Evolutionary conservation across 1,284 basidiomycete species (phyloP).

Genomic region (Ceratobasidium sp.): DNA sequence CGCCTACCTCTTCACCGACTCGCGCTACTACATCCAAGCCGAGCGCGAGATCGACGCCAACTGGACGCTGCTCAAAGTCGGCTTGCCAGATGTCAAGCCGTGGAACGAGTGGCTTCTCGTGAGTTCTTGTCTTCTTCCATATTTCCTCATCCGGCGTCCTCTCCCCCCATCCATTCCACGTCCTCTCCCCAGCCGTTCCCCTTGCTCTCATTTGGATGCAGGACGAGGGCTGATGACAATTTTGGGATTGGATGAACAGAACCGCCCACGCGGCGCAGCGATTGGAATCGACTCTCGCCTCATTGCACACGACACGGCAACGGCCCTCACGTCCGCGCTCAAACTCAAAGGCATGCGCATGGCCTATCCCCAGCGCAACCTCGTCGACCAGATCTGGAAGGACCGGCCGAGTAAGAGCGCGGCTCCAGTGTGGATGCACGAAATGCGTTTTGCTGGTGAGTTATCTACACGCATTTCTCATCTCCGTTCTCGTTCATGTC

Average conservation of each 20-base stretch:
- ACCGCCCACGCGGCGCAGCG: constrained; percentile 68
- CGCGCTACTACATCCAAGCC: constrained; percentile 92
- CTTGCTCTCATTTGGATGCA: too few relatives aligned
- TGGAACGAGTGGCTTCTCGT: constrained; percentile 85
- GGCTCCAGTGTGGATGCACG: constrained; percentile 81
- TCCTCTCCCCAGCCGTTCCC: constrained; percentile 45
- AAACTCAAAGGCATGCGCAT: constrained; percentile 51
- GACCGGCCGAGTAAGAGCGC: constrained; percentile 75
- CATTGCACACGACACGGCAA: constrained; percentile 78
- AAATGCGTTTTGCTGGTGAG: constrained; percentile 79
- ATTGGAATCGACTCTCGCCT: constrained; percentile 93
- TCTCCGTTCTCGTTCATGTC: too few relatives aligned
- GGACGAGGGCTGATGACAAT: too few relatives aligned
- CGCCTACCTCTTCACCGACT: constrained; percentile 87
- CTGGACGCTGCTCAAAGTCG: constrained; percentile 83
- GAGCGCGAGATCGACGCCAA: constrained; percentile 79
- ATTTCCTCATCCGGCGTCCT: constrained; percentile 43
- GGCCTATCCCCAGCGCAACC: constrained; percentile 80
- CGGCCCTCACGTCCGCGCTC: constrained; percentile 71
- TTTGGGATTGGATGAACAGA: constrained; percentile 56
- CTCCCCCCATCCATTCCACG: constrained; percentile 34
- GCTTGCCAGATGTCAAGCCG: constrained; percentile 71
- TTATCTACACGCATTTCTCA: too few relatives aligned
- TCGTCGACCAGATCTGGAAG: constrained; percentile 89
- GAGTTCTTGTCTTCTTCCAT: constrained; percentile 56